Base-by-base conservation (phyloP, 2,329 filamentous ascomycete genomes). In the Microcyclosporella mali region DNA sequence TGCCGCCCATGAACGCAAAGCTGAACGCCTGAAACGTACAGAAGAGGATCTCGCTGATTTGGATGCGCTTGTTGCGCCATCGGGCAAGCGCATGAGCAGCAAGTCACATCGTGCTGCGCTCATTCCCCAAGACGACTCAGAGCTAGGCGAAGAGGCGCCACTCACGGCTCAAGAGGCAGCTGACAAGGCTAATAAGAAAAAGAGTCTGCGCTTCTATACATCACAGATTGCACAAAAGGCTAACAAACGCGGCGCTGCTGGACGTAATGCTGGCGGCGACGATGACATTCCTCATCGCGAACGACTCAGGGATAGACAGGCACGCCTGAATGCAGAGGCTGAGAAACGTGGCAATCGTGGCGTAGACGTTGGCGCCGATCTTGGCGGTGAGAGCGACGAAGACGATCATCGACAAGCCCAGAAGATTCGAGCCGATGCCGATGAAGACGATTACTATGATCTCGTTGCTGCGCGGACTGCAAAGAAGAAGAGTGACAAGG, bases 151-250 rank as follows among this genome's bases (percentile, higher is more conserved):
- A 58, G 88, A 95, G 63, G 83, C 86, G 12, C 70, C 73, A 3
- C 77, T 97, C 45, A 87, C 88, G 41, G 80, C 82, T 9, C 77
- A 81, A 48, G 81, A 90, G 47, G 84, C 87, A 1, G 85, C 85
- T 32, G 87, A 94, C 58, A 98, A 98, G 68, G 85, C 83, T 0
- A 78, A 80, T 46, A 85, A 85, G 66, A 95, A 92, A 74, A 95
- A 94, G 73, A 88, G 81, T 51, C 77, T 98, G 45, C 85, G 88
- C 50, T 98, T 98, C 74, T 98, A 98, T 75, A 97, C 94, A 2
- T 95, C 89, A 2, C 92, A 98, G 64, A 92, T 98, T 53, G 84
- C 86, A 19, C 90, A 97, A 64, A 97, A 95, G 68, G 81, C 87
- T 43, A 94, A 88, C 70, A 89, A 87, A 63, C 86, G 86, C 42